Evolutionary conservation across 345 rosid genomes (phyloP).

Genomic region (Acer campestre): DNA sequence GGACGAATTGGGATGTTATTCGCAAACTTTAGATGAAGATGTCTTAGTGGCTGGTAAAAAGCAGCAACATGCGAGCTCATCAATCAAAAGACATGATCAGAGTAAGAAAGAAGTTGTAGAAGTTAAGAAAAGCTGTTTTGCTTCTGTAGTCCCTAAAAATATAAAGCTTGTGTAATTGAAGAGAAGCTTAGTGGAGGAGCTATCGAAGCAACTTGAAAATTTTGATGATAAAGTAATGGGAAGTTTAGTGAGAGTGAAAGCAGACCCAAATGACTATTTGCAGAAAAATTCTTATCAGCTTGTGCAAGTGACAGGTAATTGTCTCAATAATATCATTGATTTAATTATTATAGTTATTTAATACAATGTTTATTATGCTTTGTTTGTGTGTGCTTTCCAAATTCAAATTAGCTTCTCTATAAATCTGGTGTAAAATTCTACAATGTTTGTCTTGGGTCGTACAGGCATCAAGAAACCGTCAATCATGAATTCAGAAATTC

Average conservation of each 20-base stretch:
- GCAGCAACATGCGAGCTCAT: slow-evolving; percentile 14
- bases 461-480: slow-evolving; percentile 43
- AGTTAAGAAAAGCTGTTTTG: slow-evolving; percentile 35
- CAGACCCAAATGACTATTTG: slow-evolving; percentile 42
- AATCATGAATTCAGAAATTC: slow-evolving; percentile 25
- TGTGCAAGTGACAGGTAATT: slow-evolving; percentile 56
- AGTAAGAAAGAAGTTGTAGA: slow-evolving; percentile 28
- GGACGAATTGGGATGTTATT: slow-evolving; percentile 24
- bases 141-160: slow-evolving; percentile 42
- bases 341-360: no score
- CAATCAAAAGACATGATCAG: slow-evolving; percentile 17
- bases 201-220: slow-evolving; percentile 41
- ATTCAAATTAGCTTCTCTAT: background rate
- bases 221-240: slow-evolving; percentile 49
- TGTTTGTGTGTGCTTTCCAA: background rate
- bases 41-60: slow-evolving; percentile 12
- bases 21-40: slow-evolving; percentile 15
- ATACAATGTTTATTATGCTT: background rate
- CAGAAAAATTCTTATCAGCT: slow-evolving; percentile 50
- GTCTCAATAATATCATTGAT: background rate
- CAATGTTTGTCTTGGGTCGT: background rate
- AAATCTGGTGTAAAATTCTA: background rate
- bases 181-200: slow-evolving; percentile 49
- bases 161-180: slow-evolving; percentile 55
- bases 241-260: slow-evolving; percentile 59